These are phyloP conservation scores for Hypoxylon rickii DNA, from an alignment of 495 filamentous ascomycete species.

Conservation along the genomic window DNA sequence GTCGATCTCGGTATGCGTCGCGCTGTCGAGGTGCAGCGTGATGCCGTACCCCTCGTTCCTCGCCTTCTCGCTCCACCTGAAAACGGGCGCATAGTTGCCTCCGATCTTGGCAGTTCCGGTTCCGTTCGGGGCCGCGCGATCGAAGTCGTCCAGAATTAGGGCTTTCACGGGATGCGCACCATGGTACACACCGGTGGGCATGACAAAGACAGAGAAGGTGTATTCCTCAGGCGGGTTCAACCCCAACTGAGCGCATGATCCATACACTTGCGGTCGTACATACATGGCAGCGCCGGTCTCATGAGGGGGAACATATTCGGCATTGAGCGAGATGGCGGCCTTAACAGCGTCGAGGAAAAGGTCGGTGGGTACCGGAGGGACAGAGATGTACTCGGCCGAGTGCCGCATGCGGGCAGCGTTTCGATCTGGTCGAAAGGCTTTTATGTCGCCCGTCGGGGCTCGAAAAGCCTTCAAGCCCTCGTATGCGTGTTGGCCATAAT, in stretches of 20 bases:
- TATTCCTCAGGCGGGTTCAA: slow-evolving; percentile 86
- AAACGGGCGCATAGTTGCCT: slow-evolving; percentile 82
- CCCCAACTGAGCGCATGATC: slow-evolving; percentile 77
- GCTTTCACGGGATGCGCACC: slow-evolving; percentile 80
- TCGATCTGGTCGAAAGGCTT: slow-evolving; percentile 77
- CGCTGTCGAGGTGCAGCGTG: slow-evolving; percentile 84
- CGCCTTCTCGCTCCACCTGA: slow-evolving; percentile 78
- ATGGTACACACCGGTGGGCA: slow-evolving; percentile 89
- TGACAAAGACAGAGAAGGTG: slow-evolving; percentile 80
- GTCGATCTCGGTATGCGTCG: slow-evolving; percentile 76
- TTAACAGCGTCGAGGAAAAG: slow-evolving; percentile 75
- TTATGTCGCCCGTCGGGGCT: slow-evolving; percentile 64
- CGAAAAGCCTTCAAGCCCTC: slow-evolving; percentile 94
- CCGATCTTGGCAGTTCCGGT: slow-evolving; percentile 76
- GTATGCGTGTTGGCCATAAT: slow-evolving; percentile 94
- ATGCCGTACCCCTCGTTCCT: slow-evolving; percentile 76
- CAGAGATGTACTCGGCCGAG: slow-evolving; percentile 75
- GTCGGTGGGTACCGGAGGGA: slow-evolving; percentile 73
- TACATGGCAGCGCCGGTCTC: slow-evolving; percentile 87
- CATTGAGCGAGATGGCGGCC: slow-evolving; percentile 81
- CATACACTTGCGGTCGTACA: slow-evolving; percentile 84
- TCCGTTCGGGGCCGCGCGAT: slow-evolving; percentile 73
- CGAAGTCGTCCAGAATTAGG: slow-evolving; percentile 77
- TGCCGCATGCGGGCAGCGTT: slow-evolving; percentile 83
- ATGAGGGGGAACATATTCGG: slow-evolving; percentile 84